Base-by-base conservation (phyloP, 2,329 filamentous ascomycete species). In the Nemania sp. region DNA sequence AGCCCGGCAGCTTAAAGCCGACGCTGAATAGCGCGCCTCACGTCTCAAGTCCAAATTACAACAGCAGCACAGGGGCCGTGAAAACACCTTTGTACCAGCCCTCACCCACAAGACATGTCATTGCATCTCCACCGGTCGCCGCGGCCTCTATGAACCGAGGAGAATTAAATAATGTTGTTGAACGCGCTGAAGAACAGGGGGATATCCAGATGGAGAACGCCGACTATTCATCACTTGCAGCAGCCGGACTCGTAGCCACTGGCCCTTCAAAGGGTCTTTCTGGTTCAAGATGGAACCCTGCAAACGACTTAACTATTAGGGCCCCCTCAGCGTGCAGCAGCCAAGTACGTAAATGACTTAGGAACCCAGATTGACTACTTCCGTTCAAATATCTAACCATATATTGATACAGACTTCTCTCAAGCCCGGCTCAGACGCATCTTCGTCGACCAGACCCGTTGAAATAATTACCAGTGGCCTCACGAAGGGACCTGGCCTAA, bases 281-380 rank as follows among this genome's bases (percentile, higher is more conserved):
- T 42, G 34, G 17, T 52, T 65, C 62, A 32, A 56, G 43, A 9
- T 64, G 59, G 62, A 62, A 64, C 15, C 58, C 61, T 10, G 54
- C 50, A 34, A 63, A 63, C 12, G 35, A 40, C n/a, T n/a, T n/a
- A 25, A 46, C 52, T 25, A 25, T 2, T 18, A 48, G 35, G 15
- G 7, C 17, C 7, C 15, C 25, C 12, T 52, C 51, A 1, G 12
- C 7, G 25, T 2, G 7, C 10, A 46, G 39, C n/a, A 47, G 13
- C 34, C 48, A 56, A 52, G 60, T 60, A 57, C 3, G 18, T 5
- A 43, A 15, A 4, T 5, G n/a, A 32, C 10, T 20, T 34, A 5
- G 18, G 11, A 39, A 39, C 20, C 10, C 5, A 45, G 10, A 11
- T 2, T 12, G 6, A 37, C 7, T 7, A 47, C 12, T 25, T 7